Evolutionary conservation across 129 eudicot species (phyloP), one percentile per base, ranked within the genome.

Genomic region (Lactuca sativa): DNA sequence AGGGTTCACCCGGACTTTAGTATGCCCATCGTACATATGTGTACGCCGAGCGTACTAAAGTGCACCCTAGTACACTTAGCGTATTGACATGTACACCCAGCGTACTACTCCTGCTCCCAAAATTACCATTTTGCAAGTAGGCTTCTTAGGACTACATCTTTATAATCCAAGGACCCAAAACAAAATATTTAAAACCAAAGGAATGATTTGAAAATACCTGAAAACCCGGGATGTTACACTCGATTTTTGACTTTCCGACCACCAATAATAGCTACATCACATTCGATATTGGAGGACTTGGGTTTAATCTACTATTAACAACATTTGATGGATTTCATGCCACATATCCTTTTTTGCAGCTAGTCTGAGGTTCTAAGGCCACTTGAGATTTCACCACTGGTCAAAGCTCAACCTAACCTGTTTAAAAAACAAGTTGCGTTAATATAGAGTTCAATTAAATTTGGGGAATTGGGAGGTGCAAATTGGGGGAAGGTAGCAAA

Each of bases 361-460:
- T 41, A 62, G 74, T 64, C 80, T 38, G 81, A 88, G 69, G 78
- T 84, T 53, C 52, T 87, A 59, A 80, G 86, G 56, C 91, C 89
- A 8, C 86, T 83, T 34, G 85, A 83, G 9, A 71, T 69, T 14
- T 76, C 70, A 51, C 82, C 88, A 33, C 77, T 83, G 0, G 74
- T 80, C 1, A 91, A 88, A 17, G 81, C 78, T 0, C 88, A 75
- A 56, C 91, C 88, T 8, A 88, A 91, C 33, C 83, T 85, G 56
- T 88, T 85, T 59, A 85, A 82, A 25, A 87, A 84, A 66, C 74
- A 86, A 15, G 95, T 88, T 40, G 82, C 84, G 7, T 43, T 77
- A 43, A 62, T 86, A 44, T 83, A 86, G 31, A 58, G 65, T 44
- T 63, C 68, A 2, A 73, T 63, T 9, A 77, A 59, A 21, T 56